Evolutionary conservation across 169 alveolate genomes (phyloP).

Genomic region (Theileria sp.): DNA sequence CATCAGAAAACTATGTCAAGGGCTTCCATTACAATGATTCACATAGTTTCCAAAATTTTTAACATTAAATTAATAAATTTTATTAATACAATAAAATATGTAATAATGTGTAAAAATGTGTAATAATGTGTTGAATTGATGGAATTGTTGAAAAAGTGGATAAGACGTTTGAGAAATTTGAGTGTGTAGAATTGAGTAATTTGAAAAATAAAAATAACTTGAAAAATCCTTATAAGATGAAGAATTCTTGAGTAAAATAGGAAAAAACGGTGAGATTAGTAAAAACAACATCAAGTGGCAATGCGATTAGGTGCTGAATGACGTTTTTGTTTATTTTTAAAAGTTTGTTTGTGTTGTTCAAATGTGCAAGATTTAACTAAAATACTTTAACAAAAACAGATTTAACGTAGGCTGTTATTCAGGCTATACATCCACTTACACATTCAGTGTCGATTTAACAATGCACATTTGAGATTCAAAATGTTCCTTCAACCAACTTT

Average conservation of each 20-base stretch:
- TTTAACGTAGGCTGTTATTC: neutral
- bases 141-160: neutral
- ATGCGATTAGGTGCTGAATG: constrained; percentile 13
- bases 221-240: neutral
- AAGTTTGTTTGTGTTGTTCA: neutral
- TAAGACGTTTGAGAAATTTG: neutral
- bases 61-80: neutral
- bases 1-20: constrained; percentile 65
- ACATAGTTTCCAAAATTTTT: neutral
- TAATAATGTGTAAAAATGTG: neutral
- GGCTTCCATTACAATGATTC: constrained; percentile 24
- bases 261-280: neutral
- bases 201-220: too few relatives aligned
- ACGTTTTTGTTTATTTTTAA: neutral
- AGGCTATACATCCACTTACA: neutral
- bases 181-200: neutral
- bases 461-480: constrained; percentile 3
- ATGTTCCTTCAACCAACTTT: neutral
- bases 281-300: constrained; percentile 7
- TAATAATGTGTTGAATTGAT: neutral
- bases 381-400: neutral
- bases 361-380: constrained; percentile 5
- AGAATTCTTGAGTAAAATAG: neutral
- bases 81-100: too few relatives aligned
- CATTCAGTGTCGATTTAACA: neutral